Evolutionary conservation across 768 basidiomycete species (phyloP).

Genomic region (Termitomyces sp.): DNA sequence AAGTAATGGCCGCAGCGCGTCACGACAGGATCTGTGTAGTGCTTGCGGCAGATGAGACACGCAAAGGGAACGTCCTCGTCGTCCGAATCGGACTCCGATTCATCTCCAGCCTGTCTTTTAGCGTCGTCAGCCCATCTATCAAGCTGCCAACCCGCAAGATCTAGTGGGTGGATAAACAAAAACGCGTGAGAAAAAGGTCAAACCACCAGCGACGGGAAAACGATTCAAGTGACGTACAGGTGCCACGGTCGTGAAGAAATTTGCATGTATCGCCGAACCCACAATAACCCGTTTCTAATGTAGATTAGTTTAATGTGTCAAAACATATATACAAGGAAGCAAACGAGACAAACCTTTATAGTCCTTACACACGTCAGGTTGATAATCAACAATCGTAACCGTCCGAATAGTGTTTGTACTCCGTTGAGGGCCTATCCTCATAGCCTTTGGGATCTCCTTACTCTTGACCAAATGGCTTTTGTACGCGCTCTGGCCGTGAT

Average conservation of each 20-base stretch:
- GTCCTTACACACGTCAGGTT: conserved; percentile 99
- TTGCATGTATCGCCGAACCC: conserved; percentile 99
- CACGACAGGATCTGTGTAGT: conserved; percentile 91
- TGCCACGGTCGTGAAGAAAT: conserved; percentile 97
- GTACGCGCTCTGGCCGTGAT: conserved; percentile 82
- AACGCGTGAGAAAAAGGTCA: conserved; percentile 8
- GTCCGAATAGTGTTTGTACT: conserved; percentile 82
- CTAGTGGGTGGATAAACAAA: conserved; percentile 28
- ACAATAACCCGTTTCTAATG: conserved; percentile 93
- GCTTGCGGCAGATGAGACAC: conserved; percentile 94
- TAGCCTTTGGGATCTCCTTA: conserved; percentile 81
- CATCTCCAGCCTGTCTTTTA: conserved; percentile 57
- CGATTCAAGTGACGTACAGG: conserved; percentile 51
- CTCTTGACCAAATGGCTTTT: conserved; percentile 75
- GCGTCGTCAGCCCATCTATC: conserved; percentile 86
- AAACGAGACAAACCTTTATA: conserved; percentile 75
- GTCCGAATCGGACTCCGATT: conserved; percentile 63
- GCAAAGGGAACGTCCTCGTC: conserved; percentile 95
- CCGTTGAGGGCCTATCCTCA: conserved; percentile 80
- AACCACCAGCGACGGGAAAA: neutral
- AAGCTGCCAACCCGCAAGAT: conserved; percentile 98
- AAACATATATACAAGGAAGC: neutral
- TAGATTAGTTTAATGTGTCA: conserved; percentile 7
- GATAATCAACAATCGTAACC: conserved; percentile 95
- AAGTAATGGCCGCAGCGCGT: conserved; percentile 98